phyloP scores from a whole-genome alignment of 768 basidiomycete species.

The Tulasnella sp. region DNA sequence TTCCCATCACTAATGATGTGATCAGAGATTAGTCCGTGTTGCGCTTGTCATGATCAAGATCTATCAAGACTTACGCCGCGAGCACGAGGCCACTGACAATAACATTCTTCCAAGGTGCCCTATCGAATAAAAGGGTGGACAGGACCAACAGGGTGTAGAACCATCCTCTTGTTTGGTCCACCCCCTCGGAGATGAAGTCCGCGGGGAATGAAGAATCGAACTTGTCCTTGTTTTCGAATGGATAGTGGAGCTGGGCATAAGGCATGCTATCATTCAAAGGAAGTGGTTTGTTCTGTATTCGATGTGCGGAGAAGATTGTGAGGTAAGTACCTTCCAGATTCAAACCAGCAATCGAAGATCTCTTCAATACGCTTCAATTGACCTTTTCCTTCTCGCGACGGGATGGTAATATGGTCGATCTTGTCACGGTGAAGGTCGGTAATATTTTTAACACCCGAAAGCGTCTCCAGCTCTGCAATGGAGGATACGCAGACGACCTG shows the following conservation, averaged over 20 bases:
- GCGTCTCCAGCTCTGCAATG: constrained; percentile 70
- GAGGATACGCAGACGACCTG: constrained; percentile 81
- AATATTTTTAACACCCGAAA: constrained; percentile 77
- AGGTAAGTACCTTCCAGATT: constrained; percentile 77
- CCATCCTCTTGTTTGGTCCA: constrained; percentile 99
- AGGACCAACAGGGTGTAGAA: constrained; percentile 97
- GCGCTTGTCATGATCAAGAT: no score
- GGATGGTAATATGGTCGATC: constrained; percentile 94
- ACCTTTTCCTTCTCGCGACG: constrained; percentile 81
- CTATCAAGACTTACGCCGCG: constrained; percentile 53
- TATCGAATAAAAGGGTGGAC: constrained; percentile 88
- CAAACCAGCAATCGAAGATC: constrained; percentile 99
- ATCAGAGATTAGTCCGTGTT: not conserved
- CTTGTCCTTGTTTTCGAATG: constrained; percentile 88
- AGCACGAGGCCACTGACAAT: constrained; percentile 94
- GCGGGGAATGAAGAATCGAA: constrained; percentile 85
- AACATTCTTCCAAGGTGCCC: constrained; percentile 95
- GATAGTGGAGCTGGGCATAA: constrained; percentile 93
- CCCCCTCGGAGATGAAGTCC: constrained; percentile 95
- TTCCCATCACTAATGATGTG: constrained; percentile 65
- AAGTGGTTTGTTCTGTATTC: not conserved
- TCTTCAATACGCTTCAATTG: constrained; percentile 82
- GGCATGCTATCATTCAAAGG: constrained; percentile 62
- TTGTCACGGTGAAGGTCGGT: constrained; percentile 87
- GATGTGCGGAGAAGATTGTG: not conserved